A percentile compares a stretch with the other conserved stretches of the same genome.
phyloP scores from a whole-genome alignment of 768 basidiomycete species.

The Termitomyces sp. region DNA sequence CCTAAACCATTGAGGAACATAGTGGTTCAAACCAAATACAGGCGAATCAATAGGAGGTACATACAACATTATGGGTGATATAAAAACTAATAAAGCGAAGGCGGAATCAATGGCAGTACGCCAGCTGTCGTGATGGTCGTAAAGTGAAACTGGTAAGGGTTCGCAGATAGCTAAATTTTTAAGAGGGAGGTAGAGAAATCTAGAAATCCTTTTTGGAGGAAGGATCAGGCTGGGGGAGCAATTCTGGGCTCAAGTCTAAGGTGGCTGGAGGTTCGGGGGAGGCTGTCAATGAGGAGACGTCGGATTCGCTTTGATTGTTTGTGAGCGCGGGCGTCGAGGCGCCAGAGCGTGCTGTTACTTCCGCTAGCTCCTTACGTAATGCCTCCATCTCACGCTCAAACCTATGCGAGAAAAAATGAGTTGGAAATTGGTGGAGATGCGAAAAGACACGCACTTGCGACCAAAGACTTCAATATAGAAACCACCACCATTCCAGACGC shows the following conservation, averaged over 20 bases:
- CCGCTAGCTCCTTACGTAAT: conserved; percentile 84
- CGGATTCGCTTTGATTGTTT: conserved; percentile 11
- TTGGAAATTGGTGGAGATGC: neutral
- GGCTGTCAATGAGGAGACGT: conserved; percentile 9
- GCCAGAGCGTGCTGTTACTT: conserved; percentile 50
- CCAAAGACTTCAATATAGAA: conserved; percentile 98
- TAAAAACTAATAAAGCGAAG: neutral
- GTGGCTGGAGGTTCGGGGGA: conserved; percentile 7
- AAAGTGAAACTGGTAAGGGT: neutral
- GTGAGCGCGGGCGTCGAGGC: conserved; percentile 40
- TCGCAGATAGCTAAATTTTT: neutral
- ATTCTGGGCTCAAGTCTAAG: conserved; percentile 10
- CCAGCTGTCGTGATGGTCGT: conserved; percentile 3
- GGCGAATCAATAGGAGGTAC: conserved; percentile 2
- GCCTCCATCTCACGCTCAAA: conserved; percentile 92
- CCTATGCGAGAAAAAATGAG: conserved; percentile 31
- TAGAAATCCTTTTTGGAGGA: conserved; percentile 9
- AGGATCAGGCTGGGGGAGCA: conserved; percentile 4
- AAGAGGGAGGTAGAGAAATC: neutral
- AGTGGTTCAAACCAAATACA: neutral
- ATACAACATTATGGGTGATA: conserved; percentile 5
- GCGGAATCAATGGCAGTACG: neutral
- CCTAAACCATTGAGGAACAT: neutral
- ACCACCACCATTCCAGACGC: conserved; percentile 94
- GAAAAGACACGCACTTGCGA: conserved; percentile 65